Conservation (phyloP, 768 basidiomycete genomes). For the Fomitopsis pulvina region DNA sequence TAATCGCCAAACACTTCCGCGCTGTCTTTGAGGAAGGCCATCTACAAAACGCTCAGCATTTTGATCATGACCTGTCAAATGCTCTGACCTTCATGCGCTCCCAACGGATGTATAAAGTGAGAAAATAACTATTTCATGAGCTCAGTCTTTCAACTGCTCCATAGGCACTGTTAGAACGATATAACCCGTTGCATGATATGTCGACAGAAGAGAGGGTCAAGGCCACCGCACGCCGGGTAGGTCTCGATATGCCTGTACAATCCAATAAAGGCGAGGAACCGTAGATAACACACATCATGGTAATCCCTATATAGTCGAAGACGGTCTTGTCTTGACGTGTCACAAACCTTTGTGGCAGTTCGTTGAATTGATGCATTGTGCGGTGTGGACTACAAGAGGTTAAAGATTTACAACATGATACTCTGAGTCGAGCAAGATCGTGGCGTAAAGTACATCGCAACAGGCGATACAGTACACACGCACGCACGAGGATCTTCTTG, state of each 20-base stretch:
- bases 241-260: slow-evolving; percentile 71
- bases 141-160: background rate
- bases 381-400: no score
- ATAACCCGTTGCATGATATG: slow-evolving; percentile 81
- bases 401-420: background rate
- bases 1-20: slow-evolving; percentile 47
- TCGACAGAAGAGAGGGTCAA: slow-evolving; percentile 74
- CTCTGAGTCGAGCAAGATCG: background rate
- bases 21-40: slow-evolving; percentile 40
- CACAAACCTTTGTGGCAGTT: background rate
- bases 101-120: slow-evolving; percentile 72
- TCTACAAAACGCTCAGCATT: slow-evolving; percentile 14
- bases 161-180: slow-evolving; percentile 75
- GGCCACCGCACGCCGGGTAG: slow-evolving; percentile 83
- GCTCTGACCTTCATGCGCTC: slow-evolving; percentile 62
- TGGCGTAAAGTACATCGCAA: background rate
- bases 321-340: background rate
- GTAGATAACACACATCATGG: no score
- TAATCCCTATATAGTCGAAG: no score
- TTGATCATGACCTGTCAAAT: slow-evolving; percentile 49
- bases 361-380: no score
- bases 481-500: background rate
- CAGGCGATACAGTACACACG: background rate
- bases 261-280: slow-evolving; percentile 21
- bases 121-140: background rate